A percentile compares a stretch with the other conserved stretches of the same genome.
These are phyloP conservation scores for Plasmodium gonderi DNA, from an alignment of 169 alveolate species.

Conservation along the genomic window DNA sequence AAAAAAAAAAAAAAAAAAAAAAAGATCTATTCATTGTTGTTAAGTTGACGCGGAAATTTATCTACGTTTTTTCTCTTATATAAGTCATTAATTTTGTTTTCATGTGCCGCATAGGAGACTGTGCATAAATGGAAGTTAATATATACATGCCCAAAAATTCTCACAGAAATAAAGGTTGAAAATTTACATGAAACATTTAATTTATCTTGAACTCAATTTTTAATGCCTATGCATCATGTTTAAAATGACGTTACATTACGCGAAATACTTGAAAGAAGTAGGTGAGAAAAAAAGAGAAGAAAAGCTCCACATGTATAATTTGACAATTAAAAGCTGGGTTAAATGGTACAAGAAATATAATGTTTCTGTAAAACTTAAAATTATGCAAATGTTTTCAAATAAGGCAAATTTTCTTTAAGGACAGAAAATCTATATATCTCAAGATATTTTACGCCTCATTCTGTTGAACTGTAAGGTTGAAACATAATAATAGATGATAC, in stretches of 20 bases:
- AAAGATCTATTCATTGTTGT: neutral
- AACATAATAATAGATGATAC: neutral
- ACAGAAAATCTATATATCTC: neutral
- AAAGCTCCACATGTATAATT: neutral
- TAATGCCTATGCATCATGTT: neutral
- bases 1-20: neutral
- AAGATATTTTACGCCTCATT: slow-evolving; percentile 5
- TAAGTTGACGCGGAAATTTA: neutral
- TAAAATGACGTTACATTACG: neutral
- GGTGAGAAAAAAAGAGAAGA: neutral
- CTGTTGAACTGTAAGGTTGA: neutral
- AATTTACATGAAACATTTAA: neutral
- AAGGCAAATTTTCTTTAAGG: neutral
- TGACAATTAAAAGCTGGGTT: neutral
- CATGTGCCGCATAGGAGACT: neutral
- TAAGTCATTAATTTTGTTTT: neutral
- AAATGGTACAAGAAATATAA: neutral
- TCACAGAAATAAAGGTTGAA: neutral
- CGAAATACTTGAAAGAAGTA: neutral
- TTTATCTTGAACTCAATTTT: neutral
- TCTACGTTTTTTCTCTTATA: neutral
- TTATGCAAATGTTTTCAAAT: neutral
- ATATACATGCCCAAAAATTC: neutral
- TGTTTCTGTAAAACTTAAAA: neutral
- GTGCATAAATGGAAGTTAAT: neutral